phyloP scores from a whole-genome alignment of 1,284 basidiomycete species.

The Ceratobasidium sp. region DNA sequence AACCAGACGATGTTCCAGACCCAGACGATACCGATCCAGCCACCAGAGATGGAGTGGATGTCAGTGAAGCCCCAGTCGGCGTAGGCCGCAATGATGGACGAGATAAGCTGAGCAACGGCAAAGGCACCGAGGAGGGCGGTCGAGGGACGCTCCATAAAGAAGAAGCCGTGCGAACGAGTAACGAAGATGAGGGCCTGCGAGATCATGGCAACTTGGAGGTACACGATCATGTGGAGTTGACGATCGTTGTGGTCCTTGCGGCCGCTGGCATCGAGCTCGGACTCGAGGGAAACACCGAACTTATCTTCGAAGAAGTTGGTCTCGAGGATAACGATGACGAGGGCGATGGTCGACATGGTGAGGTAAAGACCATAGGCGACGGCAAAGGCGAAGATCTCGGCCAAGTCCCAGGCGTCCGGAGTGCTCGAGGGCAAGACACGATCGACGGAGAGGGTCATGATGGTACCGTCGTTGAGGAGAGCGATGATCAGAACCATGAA shows the following conservation, averaged over 20 bases:
- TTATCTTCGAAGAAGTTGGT: slow-evolving; percentile 89
- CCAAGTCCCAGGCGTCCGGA: slow-evolving; percentile 94
- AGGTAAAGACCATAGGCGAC: slow-evolving; percentile 94
- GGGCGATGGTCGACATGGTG: slow-evolving; percentile 83
- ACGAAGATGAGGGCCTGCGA: slow-evolving; percentile 98
- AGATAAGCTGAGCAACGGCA: slow-evolving; percentile 90
- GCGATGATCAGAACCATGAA: slow-evolving; percentile 99
- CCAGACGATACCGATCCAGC: slow-evolving; percentile 98
- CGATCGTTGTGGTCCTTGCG: slow-evolving; percentile 71
- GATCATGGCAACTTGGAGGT: slow-evolving; percentile 95
- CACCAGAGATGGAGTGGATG: slow-evolving; percentile 78
- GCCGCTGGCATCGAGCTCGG: slow-evolving; percentile 53
- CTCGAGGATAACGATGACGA: slow-evolving; percentile 85
- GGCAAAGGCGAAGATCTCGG: slow-evolving; percentile 95
- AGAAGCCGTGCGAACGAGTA: slow-evolving; percentile 95
- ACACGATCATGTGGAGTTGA: slow-evolving; percentile 79
- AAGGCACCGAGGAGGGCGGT: slow-evolving; percentile 88
- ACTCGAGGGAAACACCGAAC: slow-evolving; percentile 73
- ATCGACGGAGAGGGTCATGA: slow-evolving; percentile 98
- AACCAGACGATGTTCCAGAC: slow-evolving; percentile 97
- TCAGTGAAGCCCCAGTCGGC: slow-evolving; percentile 91
- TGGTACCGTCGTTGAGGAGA: slow-evolving; percentile 95
- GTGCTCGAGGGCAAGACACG: slow-evolving; percentile 92
- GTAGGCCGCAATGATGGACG: slow-evolving; percentile 93
- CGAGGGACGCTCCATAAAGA: slow-evolving; percentile 98